Base-by-base conservation (phyloP, 805 yeast genomes). In the Candida insectorum region DNA sequence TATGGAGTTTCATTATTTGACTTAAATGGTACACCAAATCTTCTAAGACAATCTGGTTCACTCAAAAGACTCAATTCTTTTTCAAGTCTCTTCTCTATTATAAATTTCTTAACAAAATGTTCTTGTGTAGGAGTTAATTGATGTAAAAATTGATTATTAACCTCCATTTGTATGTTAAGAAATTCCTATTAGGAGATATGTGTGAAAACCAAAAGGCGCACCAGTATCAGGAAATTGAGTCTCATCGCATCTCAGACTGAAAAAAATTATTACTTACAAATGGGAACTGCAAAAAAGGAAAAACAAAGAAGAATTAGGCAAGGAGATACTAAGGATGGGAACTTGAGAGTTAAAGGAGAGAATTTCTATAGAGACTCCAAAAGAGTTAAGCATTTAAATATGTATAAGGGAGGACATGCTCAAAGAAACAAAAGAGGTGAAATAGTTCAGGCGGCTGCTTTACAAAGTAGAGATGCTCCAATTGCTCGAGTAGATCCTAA, bases 271-370 rank as follows among this genome's bases (percentile, higher is more conserved):
- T 17, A 28, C 10, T 18, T 12, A 22, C 23, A 21, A 19, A 91
- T 91, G 98, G 97, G 97, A 55, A 82, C 88, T 18, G 89, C 77
- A 36, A 91, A 91, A 71, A 93, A 88, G 52, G 98, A 91, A 62
- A 85, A 84, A 59, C 73, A 72, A 51, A 81, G 98, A 68, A 77
- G 96, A 55, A 71, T 73, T 37, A 83, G 95, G 54, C 85, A 88
- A 56, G 82, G 82, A 34, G 85, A 81, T 49, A 70, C 78, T 47
- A 75, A 86, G 52, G 95, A 85, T 60, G 96, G 96, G 18, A 91
- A 91, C 51, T 74, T 93, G 37, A 80, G 95, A 42, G 94, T 86
- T 33, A 91, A 91, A 58, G 98, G 98, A 53, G 98, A 91, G 63
- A 91, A 91, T 69, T 91, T 91, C 62, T 91, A 91, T 68, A 69